Evolutionary conservation across 169 alveolate species (phyloP), one percentile per base, ranked within the genome.

Genomic region (Plasmodium coatneyi): DNA sequence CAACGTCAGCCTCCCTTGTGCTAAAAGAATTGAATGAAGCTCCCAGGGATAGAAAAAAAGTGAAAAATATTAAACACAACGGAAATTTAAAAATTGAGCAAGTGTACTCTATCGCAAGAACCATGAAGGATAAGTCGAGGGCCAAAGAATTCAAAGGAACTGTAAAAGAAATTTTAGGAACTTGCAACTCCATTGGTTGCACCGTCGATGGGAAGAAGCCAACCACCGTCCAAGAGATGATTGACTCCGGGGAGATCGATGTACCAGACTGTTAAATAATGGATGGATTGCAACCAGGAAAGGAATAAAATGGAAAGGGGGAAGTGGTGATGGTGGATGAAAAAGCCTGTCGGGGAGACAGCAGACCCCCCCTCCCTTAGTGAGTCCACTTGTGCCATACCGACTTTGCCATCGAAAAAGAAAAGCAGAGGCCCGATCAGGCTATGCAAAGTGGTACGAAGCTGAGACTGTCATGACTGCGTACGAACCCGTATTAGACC

Each of bases 111-210:
- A 98, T 98, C 54, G 99, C 99, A 49, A 97, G 99, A 93, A 95
- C 97, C 43, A 98, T 99, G 99, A 93, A 99, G 71, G 94, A 96
- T 25, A 78, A 83, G 78, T 97, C 98, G 66, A 97, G 97, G 97
- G 99, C 99, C 30, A 97, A 96, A 95, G 97, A 97, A 86, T 97
- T 99, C 95, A 95, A 95, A 84, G 99, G 99, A 56, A 99, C 99
- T 3, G 99, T 98, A 66, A 98, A 98, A 96, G 99, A 99, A 95
- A 95, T 99, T 83, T 96, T 98, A 60, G 99, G 99, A 71, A 98
- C 99, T n/a, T 97, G 99, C 96, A 95, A 95, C 94, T 98, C 99
- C 28, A 98, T 99, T 32, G 99, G 99, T 56, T 98, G 99, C 97
- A 98, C 99, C 72, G 99, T 99, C 49, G 99, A 99, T 93, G 99